These are phyloP conservation scores for Coriaria nepalensis DNA, from an alignment of 306 rosid species.

Conservation along the genomic window DNA sequence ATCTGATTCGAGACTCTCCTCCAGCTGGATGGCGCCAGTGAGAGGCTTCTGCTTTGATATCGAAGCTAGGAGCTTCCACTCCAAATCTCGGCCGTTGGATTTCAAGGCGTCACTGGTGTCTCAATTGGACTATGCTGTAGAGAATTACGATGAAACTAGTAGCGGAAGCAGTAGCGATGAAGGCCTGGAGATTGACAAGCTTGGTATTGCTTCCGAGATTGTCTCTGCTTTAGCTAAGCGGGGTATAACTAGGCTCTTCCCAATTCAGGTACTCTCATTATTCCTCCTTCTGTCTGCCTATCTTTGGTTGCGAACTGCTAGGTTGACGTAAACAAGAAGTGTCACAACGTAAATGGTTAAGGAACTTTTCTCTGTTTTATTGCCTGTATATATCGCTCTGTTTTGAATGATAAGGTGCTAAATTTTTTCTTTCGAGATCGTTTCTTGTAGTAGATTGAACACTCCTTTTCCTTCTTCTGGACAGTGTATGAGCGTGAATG, in stretches of 20 bases:
- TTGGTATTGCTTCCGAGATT: slow-evolving; percentile 62
- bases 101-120: slow-evolving; percentile 38
- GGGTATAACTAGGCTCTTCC: slow-evolving; percentile 79
- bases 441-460: too few relatives aligned
- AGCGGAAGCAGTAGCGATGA: slow-evolving; percentile 32
- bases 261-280: slow-evolving; percentile 55
- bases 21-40: slow-evolving; percentile 6
- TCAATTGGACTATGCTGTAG: slow-evolving; percentile 45
- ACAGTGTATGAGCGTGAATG: too few relatives aligned
- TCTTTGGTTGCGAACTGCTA: neutral
- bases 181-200: slow-evolving; percentile 66
- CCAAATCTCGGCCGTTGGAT: slow-evolving; percentile 31
- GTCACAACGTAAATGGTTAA: too few relatives aligned
- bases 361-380: too few relatives aligned
- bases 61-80: slow-evolving; percentile 31
- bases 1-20: slow-evolving; percentile 12
- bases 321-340: too few relatives aligned
- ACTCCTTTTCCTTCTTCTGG: too few relatives aligned
- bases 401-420: too few relatives aligned
- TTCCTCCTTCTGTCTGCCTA: neutral
- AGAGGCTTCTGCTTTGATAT: slow-evolving; percentile 11
- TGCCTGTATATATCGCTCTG: too few relatives aligned
- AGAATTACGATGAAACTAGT: slow-evolving; percentile 34
- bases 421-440: too few relatives aligned
- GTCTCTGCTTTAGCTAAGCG: slow-evolving; percentile 65